These are phyloP conservation scores for Apiospora saccharicola DNA, from an alignment of 2,329 filamentous ascomycete species.

Conservation along the genomic window DNA sequence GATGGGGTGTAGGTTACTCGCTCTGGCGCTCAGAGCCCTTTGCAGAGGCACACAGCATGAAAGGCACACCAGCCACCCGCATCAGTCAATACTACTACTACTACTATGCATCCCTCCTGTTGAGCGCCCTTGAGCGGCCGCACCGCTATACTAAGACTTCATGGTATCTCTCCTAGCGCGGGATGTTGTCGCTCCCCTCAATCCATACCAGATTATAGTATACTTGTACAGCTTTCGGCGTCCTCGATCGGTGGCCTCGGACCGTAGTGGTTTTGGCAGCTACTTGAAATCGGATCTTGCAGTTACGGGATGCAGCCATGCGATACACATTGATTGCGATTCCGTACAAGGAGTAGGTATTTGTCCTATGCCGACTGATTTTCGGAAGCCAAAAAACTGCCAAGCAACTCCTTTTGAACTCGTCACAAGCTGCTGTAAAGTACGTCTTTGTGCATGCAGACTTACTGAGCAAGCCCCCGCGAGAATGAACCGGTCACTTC, in stretches of 20 bases:
- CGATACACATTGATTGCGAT: background rate
- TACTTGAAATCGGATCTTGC: background rate
- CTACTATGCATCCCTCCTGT: background rate
- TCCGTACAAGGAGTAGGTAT: too few species aligned
- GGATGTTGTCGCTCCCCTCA: background rate
- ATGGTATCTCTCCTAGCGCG: background rate
- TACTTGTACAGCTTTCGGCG: background rate
- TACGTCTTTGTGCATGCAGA: too few species aligned
- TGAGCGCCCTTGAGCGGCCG: background rate
- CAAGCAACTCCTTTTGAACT: too few species aligned
- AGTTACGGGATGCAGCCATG: background rate
- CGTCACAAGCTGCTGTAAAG: too few species aligned
- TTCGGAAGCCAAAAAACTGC: too few species aligned
- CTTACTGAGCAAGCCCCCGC: too few species aligned
- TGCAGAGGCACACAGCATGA: background rate
- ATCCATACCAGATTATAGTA: background rate
- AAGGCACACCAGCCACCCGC: background rate
- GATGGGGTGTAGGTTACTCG: too few species aligned
- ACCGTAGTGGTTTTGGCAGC: background rate
- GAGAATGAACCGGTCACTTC: too few species aligned
- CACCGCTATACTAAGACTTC: background rate
- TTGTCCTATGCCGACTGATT: too few species aligned
- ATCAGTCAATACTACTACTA: background rate
- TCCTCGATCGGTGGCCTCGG: background rate
- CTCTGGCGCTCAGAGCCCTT: background rate